phyloP scores from a whole-genome alignment of 148 eudicot genomes.

The Persicaria maculosa region DNA sequence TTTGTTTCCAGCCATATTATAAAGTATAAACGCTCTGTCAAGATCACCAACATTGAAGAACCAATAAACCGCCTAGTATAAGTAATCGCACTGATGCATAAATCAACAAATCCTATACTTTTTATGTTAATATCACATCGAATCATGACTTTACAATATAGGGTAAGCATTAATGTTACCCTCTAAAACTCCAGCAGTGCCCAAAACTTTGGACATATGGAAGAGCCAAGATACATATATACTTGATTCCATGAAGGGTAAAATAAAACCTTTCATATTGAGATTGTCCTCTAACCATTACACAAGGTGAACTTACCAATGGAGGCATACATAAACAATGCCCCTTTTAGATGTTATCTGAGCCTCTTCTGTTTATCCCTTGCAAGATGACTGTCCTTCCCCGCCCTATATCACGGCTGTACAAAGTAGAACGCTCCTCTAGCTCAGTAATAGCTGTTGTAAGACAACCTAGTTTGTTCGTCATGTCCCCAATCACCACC shows the following conservation, averaged over 20 bases:
- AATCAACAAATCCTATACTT: too few species aligned
- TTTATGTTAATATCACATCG: not conserved
- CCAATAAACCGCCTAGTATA: not conserved
- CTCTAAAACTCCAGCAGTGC: not conserved
- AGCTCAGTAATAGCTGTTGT: constrained; percentile 48
- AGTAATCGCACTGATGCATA: not conserved
- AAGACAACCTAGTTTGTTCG: constrained; percentile 43
- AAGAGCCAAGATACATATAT: not conserved
- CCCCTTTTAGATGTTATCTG: not conserved
- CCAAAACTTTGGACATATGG: not conserved
- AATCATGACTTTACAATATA: constrained; percentile 3
- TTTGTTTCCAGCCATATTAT: too few species aligned
- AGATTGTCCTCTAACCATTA: not conserved
- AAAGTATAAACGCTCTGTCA: too few species aligned
- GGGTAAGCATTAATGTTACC: not conserved
- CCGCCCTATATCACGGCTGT: constrained; percentile 50
- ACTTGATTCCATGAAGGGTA: not conserved
- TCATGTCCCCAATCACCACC: constrained; percentile 65
- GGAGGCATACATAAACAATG: constrained; percentile 3
- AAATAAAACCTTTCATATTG: not conserved
- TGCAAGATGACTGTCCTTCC: constrained; percentile 65
- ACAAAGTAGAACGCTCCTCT: constrained; percentile 42
- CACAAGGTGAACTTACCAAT: not conserved
- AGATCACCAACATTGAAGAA: not conserved
- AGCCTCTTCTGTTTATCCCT: constrained; percentile 36